Evolutionary conservation across 176 grass and related monocot species (phyloP), one percentile per base, ranked within the genome.

Genomic region (Hyparrhenia diplandra): DNA sequence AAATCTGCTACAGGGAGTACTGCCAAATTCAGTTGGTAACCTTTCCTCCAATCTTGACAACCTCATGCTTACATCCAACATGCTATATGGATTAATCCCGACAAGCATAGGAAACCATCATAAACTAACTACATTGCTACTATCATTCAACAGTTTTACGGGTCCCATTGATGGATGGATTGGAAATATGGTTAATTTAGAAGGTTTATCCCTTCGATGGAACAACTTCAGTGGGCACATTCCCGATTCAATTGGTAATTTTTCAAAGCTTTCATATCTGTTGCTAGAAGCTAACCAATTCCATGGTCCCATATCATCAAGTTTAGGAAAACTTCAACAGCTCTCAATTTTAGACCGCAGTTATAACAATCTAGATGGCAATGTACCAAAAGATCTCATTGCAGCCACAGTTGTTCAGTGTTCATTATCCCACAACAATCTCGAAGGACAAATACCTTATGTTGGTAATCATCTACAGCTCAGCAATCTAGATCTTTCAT

Each of bases 161-260:
- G 79, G 90, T 28, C 30, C 41, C 8, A 73, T 92, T 24, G 73
- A 64, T 13, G 62, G 41, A 63, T 68, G 58, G 57, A 29, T 86
- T 31, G 73, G 49, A 17, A 78, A 66, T 20, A 24, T 92, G 16
- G 18, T 11, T 24, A 75, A 79, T 13, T 64, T 88, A 32, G 2
- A 80, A 71, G 59, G 14, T 51, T 68, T 92, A 6, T 10, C 30
- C 60, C 27, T 92, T 45, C 16, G 43, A 0, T 2, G 0, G 0
- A 89, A 85, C 29, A 77, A 13, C 16, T 80, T 89, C 23, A 71
- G 6, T 1, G 83, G 83, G 13, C 16, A 63, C 30, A 86, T 92
- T 60, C 86, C 90, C n/a, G 13, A 12, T 64, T 75, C 79, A 16
- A 58, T 92, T 7, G 67, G 86, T 17, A 92, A 92, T 59, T 13